Percentiles rank a stretch among this genome's conserved stretches.
These are phyloP conservation scores for Candida qinlingensis DNA, from an alignment of 805 yeast species.

Conservation along the genomic window DNA sequence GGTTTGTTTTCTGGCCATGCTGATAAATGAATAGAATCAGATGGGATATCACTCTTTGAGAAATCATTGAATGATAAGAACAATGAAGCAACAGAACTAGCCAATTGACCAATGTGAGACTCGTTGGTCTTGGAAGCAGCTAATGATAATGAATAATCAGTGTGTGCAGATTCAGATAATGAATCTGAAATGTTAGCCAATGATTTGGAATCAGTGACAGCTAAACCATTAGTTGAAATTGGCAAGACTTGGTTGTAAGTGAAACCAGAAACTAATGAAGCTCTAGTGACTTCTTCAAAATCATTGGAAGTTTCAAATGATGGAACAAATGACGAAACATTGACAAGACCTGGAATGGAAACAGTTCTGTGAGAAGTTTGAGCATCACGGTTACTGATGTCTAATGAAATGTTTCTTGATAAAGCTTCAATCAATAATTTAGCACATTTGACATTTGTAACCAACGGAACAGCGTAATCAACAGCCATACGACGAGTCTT, in stretches of 20 bases:
- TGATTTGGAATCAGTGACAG: conserved; percentile 59
- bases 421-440: conserved; percentile 93
- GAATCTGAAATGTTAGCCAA: conserved; percentile 53
- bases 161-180: conserved; percentile 57
- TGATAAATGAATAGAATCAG: conserved; percentile 72
- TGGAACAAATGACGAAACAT: conserved; percentile 76
- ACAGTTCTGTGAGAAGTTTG: conserved; percentile 86
- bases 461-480: conserved; percentile 95
- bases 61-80: conserved; percentile 77
- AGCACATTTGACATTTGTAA: conserved; percentile 96
- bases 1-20: conserved; percentile 83
- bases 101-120: conserved; percentile 52
- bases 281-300: conserved; percentile 62
- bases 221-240: conserved; percentile 54
- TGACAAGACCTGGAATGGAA: conserved; percentile 81
- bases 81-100: conserved; percentile 68
- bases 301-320: conserved; percentile 48
- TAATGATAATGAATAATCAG: conserved; percentile 78
- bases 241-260: conserved; percentile 81
- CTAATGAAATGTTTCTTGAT: conserved; percentile 59
- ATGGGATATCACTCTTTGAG: conserved; percentile 59
- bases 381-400: conserved; percentile 73
- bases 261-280: conserved; percentile 81
- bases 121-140: conserved; percentile 77
- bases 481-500: conserved; percentile 99